Conservation (phyloP, 306 rosid species). For the Cercis canadensis region DNA sequence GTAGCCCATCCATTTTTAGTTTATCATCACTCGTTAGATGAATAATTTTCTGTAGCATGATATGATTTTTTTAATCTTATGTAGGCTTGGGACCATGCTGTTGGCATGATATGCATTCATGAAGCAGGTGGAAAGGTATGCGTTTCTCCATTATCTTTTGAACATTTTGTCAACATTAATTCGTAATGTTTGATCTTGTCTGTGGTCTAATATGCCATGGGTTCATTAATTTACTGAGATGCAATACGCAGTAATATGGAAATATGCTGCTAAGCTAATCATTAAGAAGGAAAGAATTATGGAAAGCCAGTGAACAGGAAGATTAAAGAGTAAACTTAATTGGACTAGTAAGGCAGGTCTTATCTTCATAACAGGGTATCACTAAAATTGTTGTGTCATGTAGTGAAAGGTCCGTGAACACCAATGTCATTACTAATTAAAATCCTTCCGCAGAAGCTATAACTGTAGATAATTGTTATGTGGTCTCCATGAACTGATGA, state of each 20-base stretch:
- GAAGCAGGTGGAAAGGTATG: conserved; percentile 48
- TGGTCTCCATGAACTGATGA: not conserved
- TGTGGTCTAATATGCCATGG: not conserved
- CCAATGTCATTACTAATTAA: not conserved
- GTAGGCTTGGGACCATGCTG: conserved; percentile 49
- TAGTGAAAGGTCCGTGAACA: not conserved
- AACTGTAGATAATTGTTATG: not conserved
- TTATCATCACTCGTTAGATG: not conserved
- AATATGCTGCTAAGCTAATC: not conserved
- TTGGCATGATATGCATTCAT: conserved; percentile 43
- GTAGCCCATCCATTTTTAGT: not conserved
- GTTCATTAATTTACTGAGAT: conserved; percentile 19
- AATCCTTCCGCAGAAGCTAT: not conserved
- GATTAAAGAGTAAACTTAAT: not conserved
- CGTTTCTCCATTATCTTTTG: not conserved
- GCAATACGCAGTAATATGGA: not conserved
- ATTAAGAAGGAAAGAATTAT: not conserved
- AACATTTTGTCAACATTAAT: conserved; percentile 13
- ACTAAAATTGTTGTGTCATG: not conserved
- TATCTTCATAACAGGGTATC: not conserved
- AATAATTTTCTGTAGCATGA: not conserved
- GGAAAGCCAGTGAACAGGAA: not conserved
- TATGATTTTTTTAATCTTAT: not conserved
- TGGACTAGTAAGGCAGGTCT: not conserved
- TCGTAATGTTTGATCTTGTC: not conserved